phyloP scores from a whole-genome alignment of 441 rosid species.

The Pelargonium myrrhifolium region DNA sequence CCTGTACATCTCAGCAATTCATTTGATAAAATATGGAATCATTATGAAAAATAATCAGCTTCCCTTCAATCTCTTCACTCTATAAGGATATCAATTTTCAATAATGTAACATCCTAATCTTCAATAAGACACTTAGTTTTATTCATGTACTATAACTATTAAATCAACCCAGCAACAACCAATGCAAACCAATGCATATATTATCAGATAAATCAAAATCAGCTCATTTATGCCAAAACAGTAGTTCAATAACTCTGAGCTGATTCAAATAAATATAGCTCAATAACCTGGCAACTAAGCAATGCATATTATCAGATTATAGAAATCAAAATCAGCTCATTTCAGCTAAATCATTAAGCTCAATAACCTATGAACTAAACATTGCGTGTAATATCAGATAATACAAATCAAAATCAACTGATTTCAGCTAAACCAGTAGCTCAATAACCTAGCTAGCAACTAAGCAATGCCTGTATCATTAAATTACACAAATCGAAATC shows the following conservation, averaged over 20 bases:
- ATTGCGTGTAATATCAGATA: no score
- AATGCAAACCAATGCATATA: not conserved
- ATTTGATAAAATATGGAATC: not conserved
- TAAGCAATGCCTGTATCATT: not conserved
- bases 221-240: not conserved
- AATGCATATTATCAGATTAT: not conserved
- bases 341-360: not conserved
- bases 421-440: not conserved
- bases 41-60: not conserved
- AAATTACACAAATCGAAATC: not conserved
- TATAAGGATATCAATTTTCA: not conserved
- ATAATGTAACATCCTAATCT: not conserved
- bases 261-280: not conserved
- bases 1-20: not conserved
- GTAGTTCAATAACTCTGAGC: not conserved
- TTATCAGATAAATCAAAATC: not conserved
- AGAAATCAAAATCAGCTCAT: not conserved
- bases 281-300: not conserved
- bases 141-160: not conserved
- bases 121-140: not conserved
- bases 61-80: not conserved
- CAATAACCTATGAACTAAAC: no score
- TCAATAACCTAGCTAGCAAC: not conserved
- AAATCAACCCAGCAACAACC: not conserved
- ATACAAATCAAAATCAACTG: not conserved